Base-by-base conservation (phyloP, 257 asterid species). In the Verbascum thapsus region DNA sequence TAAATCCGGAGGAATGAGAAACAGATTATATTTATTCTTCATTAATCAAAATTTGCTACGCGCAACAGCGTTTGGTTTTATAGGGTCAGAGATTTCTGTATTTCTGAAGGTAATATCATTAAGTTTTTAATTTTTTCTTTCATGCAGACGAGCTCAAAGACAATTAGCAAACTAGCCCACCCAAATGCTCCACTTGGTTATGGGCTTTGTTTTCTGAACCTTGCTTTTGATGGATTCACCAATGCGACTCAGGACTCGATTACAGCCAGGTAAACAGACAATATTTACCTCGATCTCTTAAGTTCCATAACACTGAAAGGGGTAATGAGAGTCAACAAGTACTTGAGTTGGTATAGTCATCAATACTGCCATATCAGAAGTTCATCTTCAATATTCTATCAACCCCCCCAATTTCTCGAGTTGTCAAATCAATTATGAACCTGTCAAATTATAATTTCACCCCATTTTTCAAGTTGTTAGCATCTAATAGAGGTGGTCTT, bases 201-300 rank as follows among this genome's bases (percentile, higher is more conserved):
- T 41, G 86, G 92, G 4, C 87, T 94, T 22, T 94, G 99, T 69
- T 85, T 84, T 58, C 72, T 94, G 76, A 94, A 94, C 80, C 97
- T 94, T 34, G 91, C 97, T 58, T 94, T 90, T 62, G 99, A 94
- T 72, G 99, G 99, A 63, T 94, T 94, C 85, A 94, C 99, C 72
- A 94, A 94, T 67, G 95, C 99, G n/a, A 90, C 97, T 71, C 99
- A 94, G 78, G 99, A 94, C 82, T 85, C 96, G 3, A 87, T 94
- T 68, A 77, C 88, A 5, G 79, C 84, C 64, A 89, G 99, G 99
- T 86, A 68, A 20, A 32, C 26, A 19, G 22, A 42, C 35, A 37
- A 16, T 10, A 13, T 18, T 19, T 47, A 40, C 32, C 32, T 26
- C 32, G 5, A 26, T 18, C 22, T 37, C 5, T 40, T 38, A 5